Conservation (phyloP, 768 basidiomycete genomes). For the Rickenella mellea region DNA sequence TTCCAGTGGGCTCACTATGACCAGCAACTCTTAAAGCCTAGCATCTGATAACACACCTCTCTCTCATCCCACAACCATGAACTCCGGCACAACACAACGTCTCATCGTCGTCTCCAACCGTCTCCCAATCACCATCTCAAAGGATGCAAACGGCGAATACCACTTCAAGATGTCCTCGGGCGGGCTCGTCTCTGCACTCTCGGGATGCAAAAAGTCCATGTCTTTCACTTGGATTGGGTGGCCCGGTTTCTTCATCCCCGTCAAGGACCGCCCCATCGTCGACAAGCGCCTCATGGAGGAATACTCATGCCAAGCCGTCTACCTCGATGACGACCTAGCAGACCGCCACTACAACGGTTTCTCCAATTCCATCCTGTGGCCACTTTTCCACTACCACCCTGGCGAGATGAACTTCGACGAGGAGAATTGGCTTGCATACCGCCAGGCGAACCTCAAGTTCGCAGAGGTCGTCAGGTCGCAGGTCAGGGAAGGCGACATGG, state of each 20-base stretch:
- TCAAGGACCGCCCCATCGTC: conserved; percentile 83
- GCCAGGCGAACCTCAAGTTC: conserved; percentile 92
- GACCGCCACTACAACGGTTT: conserved; percentile 98
- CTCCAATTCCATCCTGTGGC: conserved; percentile 99
- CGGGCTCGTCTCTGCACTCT: conserved; percentile 93
- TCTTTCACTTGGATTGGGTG: conserved; percentile 97
- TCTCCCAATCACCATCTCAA: conserved; percentile 90
- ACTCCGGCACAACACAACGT: conserved; percentile 43
- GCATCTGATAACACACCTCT: too few relatives aligned
- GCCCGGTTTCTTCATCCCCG: conserved; percentile 91
- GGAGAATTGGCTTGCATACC: conserved; percentile 95
- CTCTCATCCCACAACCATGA: too few relatives aligned
- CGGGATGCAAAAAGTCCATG: conserved; percentile 97
- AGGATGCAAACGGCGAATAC: conserved; percentile 86
- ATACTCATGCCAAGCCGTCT: conserved; percentile 95
- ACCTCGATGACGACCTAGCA: conserved; percentile 96
- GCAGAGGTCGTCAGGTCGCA: conserved; percentile 81
- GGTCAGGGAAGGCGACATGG: conserved; percentile 81
- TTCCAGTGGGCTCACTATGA: too few relatives aligned
- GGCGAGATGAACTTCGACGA: conserved; percentile 99
- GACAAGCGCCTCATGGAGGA: conserved; percentile 90
- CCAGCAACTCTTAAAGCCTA: too few relatives aligned
- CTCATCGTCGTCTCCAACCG: conserved; percentile 96
- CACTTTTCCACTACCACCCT: conserved; percentile 98
- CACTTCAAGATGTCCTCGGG: conserved; percentile 99